phyloP scores from a whole-genome alignment of 164 flowering plant species.

The Chimonanthus salicifolius region DNA sequence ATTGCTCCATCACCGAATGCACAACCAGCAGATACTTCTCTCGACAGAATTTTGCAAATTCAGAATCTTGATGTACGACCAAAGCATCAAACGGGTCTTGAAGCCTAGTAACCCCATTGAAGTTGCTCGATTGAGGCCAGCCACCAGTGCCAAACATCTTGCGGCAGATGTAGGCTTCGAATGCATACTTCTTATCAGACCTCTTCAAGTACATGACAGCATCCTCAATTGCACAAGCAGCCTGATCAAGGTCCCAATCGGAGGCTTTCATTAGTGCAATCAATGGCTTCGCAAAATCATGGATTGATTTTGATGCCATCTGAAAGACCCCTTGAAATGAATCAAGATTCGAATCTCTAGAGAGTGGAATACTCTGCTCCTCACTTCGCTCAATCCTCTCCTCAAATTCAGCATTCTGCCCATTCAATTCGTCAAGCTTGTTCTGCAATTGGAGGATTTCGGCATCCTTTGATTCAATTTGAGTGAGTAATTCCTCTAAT shows the following conservation, averaged over 20 bases:
- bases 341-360: conserved; percentile 6
- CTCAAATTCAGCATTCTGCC: conserved; percentile 20
- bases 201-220: conserved; percentile 28
- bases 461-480: conserved; percentile 21
- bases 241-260: conserved; percentile 53
- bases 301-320: conserved; percentile 42
- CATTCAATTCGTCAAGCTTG: conserved; percentile 26
- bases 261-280: conserved; percentile 51
- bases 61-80: conserved; percentile 35
- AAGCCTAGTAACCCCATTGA: conserved; percentile 19
- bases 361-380: conserved; percentile 9
- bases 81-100: conserved; percentile 44
- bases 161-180: conserved; percentile 54
- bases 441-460: conserved; percentile 22
- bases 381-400: conserved; percentile 20
- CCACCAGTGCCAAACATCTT: conserved; percentile 40
- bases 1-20: conserved; percentile 45
- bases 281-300: conserved; percentile 62
- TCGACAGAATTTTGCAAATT: conserved; percentile 45
- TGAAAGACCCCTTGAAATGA: conserved; percentile 20
- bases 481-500: conserved; percentile 30
- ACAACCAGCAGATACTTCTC: conserved; percentile 42
- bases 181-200: conserved; percentile 53
- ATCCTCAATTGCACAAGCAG: conserved; percentile 34
- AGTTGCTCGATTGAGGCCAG: conserved; percentile 6